Conservation (phyloP, 1,284 basidiomycete genomes). For the Ceratobasidium sp. region DNA sequence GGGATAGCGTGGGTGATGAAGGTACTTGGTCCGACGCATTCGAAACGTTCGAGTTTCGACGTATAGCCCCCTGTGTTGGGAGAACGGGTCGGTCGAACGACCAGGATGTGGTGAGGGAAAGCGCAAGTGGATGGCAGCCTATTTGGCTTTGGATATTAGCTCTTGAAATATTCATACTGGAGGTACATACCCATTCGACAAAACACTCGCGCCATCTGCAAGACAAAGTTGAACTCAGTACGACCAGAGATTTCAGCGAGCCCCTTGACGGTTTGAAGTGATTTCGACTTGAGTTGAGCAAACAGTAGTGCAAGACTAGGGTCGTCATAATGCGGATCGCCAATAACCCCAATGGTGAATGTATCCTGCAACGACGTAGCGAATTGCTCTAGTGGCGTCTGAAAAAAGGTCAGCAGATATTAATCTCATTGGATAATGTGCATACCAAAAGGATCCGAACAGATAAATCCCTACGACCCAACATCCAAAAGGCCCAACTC, state of each 20-base stretch:
- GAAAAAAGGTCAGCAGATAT: constrained; percentile 15
- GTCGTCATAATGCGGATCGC: constrained; percentile 91
- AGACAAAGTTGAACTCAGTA: constrained; percentile 91
- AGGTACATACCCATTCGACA: constrained; percentile 84
- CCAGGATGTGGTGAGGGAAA: constrained; percentile 89
- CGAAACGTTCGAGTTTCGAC: constrained; percentile 41
- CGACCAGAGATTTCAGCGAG: constrained; percentile 87
- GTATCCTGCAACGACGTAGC: constrained; percentile 56
- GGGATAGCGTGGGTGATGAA: constrained; percentile 44
- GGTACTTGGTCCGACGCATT: constrained; percentile 23
- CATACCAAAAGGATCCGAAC: constrained; percentile 83
- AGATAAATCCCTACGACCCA: constrained; percentile 85
- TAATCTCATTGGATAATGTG: constrained; percentile 39
- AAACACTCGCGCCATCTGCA: constrained; percentile 91
- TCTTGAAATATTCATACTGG: background rate
- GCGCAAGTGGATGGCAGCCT: constrained; percentile 93
- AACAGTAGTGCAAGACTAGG: constrained; percentile 90
- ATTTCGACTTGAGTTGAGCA: constrained; percentile 88
- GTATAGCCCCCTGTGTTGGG: constrained; percentile 49
- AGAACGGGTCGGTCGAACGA: constrained; percentile 80
- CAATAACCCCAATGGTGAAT: constrained; percentile 68
- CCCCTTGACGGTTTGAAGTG: constrained; percentile 90
- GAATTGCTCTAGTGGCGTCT: constrained; percentile 83
- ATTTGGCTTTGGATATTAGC: constrained; percentile 42
- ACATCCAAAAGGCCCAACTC: constrained; percentile 96